Evolutionary conservation across 139 green algal genomes (phyloP).

Genomic region (Coccomyxa sp.): DNA sequence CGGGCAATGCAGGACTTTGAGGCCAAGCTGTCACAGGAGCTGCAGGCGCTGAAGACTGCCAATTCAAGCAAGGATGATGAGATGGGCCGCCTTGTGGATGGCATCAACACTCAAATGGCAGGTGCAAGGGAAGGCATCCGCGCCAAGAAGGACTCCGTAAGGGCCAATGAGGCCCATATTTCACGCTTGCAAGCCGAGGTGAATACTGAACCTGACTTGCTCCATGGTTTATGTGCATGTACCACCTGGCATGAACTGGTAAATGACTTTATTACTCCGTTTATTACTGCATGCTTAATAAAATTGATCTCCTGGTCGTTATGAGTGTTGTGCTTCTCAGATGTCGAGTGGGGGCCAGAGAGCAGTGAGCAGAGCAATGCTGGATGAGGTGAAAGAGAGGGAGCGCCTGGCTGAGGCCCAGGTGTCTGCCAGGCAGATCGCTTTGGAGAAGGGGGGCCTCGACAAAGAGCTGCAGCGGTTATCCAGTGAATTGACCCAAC

Average conservation of each 20-base stretch:
- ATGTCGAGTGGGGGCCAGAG: too few species aligned
- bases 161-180: conserved; percentile 15
- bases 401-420: neutral
- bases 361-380: neutral
- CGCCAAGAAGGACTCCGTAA: conserved; percentile 14
- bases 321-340: too few species aligned
- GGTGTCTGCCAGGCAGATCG: neutral
- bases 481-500: neutral
- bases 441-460: neutral
- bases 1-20: neutral
- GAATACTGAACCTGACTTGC: too few species aligned
- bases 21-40: neutral
- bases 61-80: conserved; percentile 35
- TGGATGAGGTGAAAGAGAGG: conserved; percentile 6
- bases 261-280: too few species aligned
- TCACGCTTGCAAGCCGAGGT: neutral
- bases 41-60: neutral
- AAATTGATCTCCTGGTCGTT: too few species aligned
- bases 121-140: neutral
- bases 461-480: conserved; percentile 3
- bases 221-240: too few species aligned
- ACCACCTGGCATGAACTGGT: too few species aligned
- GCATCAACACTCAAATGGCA: neutral
- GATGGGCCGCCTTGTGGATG: conserved; percentile 6
- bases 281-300: too few species aligned